These are phyloP conservation scores for Syzygium aromaticum DNA, from an alignment of 345 rosid genomes.

Conservation along the genomic window DNA sequence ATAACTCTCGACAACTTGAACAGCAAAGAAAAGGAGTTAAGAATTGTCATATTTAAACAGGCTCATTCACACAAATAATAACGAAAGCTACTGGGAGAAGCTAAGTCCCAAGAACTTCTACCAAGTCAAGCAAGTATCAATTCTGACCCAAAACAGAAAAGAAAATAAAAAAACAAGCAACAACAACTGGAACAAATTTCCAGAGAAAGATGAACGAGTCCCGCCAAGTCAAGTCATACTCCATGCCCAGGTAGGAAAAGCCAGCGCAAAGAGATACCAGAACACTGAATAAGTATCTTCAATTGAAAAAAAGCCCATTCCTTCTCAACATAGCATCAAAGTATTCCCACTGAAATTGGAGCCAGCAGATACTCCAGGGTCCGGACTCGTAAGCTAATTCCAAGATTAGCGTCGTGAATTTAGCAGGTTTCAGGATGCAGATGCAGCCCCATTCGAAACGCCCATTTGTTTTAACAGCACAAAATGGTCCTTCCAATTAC, in stretches of 20 bases:
- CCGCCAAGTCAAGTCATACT: not conserved
- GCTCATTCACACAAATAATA: not conserved
- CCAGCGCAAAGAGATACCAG: not conserved
- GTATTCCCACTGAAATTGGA: not conserved
- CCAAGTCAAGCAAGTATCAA: not conserved
- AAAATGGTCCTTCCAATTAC: not conserved
- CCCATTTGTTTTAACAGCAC: not conserved
- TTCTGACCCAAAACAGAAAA: too few species aligned
- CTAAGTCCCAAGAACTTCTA: not conserved
- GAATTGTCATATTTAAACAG: not conserved
- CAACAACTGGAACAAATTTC: not conserved
- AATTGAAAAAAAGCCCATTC: not conserved
- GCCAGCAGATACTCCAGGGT: not conserved
- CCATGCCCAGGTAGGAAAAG: not conserved
- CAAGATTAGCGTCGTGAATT: not conserved
- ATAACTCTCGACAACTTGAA: not conserved
- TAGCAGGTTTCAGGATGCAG: not conserved
- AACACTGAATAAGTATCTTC: not conserved
- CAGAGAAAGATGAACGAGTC: not conserved
- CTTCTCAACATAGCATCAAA: not conserved
- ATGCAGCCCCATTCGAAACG: not conserved
- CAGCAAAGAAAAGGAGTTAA: not conserved
- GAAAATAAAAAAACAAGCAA: not conserved
- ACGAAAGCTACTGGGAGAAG: not conserved
- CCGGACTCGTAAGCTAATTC: not conserved